Evolutionary conservation across 305 asterid genomes (phyloP), one percentile per base, ranked within the genome.

Genomic region (Solanum chacoense): DNA sequence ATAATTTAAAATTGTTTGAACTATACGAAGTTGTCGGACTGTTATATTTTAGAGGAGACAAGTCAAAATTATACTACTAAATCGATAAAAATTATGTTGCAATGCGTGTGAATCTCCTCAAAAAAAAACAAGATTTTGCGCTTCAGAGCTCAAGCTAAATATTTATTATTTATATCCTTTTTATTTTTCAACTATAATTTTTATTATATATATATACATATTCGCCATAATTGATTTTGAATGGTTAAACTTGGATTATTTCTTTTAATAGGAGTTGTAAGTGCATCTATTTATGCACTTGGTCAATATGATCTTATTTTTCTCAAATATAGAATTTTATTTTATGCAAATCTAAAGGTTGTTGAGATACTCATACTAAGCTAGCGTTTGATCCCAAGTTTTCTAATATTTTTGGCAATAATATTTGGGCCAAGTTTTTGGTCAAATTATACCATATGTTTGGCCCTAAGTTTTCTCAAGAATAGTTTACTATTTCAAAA

Each of bases 91-190:
- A 7, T 8, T 59, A 59, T 59, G n/a, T 20, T 20, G 11, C 24
- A 59, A 20, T 59, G 5, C 2, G 6, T 20, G 24, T 59, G 9
- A 59, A 20, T 20, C 69, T 59, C 11, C 26, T 7, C 4, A 3
- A 20, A 20, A 0, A 0, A 59, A 59, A 20, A 59, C 0, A 20
- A 59, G 11, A 59, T 20, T 20, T 20, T 59, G 11, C 0, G 22
- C 67, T 16, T 55, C 11, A 20, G 8, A 16, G 20, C 63, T 45
- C 8, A 16, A 0, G 0, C 4, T 55, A 16, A 55, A 55, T 55
- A 55, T 50, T 2, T 18, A 55, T 55, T 55, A 55, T 55, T 18
- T 55, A 55, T 18, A 14, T 45, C 63, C 8, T 45, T 45, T 55
- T 55, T 18, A 55, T 55, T 55, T 55, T 55, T 18, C 4, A 55